phyloP scores from a whole-genome alignment of 345 rosid genomes.

The Aurinia saxatilis region DNA sequence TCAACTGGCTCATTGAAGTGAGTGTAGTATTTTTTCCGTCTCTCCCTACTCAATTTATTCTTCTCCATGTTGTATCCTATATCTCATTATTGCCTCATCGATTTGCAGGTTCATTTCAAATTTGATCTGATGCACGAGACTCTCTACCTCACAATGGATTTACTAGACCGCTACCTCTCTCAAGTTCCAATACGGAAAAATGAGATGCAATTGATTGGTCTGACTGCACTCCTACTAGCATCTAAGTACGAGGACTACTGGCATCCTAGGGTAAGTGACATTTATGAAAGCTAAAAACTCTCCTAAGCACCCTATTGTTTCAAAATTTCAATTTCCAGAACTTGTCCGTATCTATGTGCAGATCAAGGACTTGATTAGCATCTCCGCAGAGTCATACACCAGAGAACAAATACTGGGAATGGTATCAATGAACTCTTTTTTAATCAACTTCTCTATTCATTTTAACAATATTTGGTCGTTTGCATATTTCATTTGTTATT shows the following conservation, averaged over 20 bases:
- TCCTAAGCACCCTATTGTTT: neutral
- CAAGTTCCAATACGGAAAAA: conserved; percentile 61
- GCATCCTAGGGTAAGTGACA: conserved; percentile 79
- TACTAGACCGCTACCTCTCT: conserved; percentile 78
- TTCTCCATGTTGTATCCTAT: conserved; percentile 11
- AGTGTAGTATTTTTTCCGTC: conserved; percentile 5
- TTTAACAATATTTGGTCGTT: neutral
- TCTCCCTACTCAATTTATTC: neutral
- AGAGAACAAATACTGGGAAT: conserved; percentile 62
- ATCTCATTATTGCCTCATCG: conserved; percentile 10
- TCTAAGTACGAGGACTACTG: conserved; percentile 95
- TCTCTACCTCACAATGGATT: conserved; percentile 70
- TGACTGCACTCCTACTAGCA: conserved; percentile 74
- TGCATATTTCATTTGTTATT: neutral
- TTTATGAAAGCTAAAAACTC: neutral
- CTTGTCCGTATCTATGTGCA: conserved; percentile 23
- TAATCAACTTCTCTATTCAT: neutral
- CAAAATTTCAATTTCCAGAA: neutral
- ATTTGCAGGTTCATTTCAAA: conserved; percentile 71
- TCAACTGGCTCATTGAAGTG: conserved; percentile 98
- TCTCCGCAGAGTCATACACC: conserved; percentile 84
- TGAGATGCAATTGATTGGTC: conserved; percentile 92
- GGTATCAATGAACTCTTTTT: conserved; percentile 34
- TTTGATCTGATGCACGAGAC: conserved; percentile 90
- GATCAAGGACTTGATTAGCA: conserved; percentile 80